These are phyloP conservation scores for Diatrype stigma DNA, from an alignment of 2,329 filamentous ascomycete genomes.

Conservation along the genomic window DNA sequence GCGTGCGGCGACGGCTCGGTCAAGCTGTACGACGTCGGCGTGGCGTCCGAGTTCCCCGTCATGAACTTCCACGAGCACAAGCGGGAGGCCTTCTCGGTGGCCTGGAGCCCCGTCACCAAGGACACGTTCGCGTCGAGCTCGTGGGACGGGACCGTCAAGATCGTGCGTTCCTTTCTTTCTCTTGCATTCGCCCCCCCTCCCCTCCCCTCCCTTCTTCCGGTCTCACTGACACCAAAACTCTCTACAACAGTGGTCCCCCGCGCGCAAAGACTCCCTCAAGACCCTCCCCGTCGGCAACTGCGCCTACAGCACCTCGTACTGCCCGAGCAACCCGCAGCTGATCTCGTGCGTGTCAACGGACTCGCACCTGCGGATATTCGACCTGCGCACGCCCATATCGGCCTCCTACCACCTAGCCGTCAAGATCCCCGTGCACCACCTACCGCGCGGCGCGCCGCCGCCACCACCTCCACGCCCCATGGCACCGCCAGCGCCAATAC, in stretches of 20 bases:
- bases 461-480: background rate
- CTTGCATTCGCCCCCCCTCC: no score
- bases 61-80: conserved; percentile 92
- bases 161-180: no score
- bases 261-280: conserved; percentile 66
- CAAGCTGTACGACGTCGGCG: conserved; percentile 84
- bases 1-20: conserved; percentile 91
- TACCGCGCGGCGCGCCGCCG: background rate
- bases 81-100: conserved; percentile 85
- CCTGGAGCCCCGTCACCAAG: conserved; percentile 89
- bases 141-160: conserved; percentile 95
- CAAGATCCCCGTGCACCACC: conserved; percentile 74
- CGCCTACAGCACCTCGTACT: conserved; percentile 90
- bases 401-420: conserved; percentile 84
- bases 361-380: conserved; percentile 84
- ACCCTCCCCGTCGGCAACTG: conserved; percentile 90
- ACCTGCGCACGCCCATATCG: conserved; percentile 79
- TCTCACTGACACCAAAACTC: background rate
- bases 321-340: conserved; percentile 79
- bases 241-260: conserved; percentile 70
- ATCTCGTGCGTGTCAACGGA: conserved; percentile 87
- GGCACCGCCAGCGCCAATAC: conserved; percentile 41
- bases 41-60: conserved; percentile 74
- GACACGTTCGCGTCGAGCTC: conserved; percentile 86
- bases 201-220: no score